Base-by-base conservation (phyloP, 257 asterid genomes). In the Solanum sparsipilum region DNA sequence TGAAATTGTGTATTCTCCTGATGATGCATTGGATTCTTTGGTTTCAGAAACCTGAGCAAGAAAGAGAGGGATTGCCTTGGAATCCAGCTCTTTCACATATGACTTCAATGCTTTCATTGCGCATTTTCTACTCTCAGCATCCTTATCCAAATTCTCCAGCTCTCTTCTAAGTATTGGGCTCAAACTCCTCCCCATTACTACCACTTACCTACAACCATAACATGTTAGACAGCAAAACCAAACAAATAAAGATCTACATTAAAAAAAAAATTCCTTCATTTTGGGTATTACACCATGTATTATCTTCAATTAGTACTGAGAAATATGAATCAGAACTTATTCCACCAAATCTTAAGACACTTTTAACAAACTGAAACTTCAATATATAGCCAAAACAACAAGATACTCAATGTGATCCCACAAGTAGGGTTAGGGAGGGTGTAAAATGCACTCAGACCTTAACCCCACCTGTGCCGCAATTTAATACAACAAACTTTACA, bases 21-120 rank as follows among this genome's bases (percentile, higher is more conserved):
- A 88, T 7, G 95, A 88, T 15, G 87, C 84, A 71, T 98, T 96
- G 44, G 90, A 88, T 90, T 96, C 96, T 88, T 93, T 97, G 81
- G 97, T 93, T 90, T 97, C 96, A 9, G 98, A 97, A 86, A 97
- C 98, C 72, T 93, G 96, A 89, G 99, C 98, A 71, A 97, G 98
- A 90, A 97, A 97, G 60, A 94, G 90, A 65, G 99, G 99, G 89
- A 97, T 97, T 3, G 98, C 97, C 91, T 94, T 95, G 89, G 99
- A 93, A 91, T 97, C 99, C 94, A 97, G 91, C 79, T 97, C 98
- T 90, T 94, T 94, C 63, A 97, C 99, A 67, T 93, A 94, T 13
- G 94, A 92, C 86, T 95, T 97, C 93, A 97, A 46, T 38, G 98
- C 96, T 89, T 96, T 97, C 98, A 97, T 95, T 9, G 99, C 99